Percentiles rank a stretch among this genome's conserved stretches.
Evolutionary conservation across 371 early-diverging fungal genomes (phyloP).

Genomic region (Dipsacomyces acuminosporus): DNA sequence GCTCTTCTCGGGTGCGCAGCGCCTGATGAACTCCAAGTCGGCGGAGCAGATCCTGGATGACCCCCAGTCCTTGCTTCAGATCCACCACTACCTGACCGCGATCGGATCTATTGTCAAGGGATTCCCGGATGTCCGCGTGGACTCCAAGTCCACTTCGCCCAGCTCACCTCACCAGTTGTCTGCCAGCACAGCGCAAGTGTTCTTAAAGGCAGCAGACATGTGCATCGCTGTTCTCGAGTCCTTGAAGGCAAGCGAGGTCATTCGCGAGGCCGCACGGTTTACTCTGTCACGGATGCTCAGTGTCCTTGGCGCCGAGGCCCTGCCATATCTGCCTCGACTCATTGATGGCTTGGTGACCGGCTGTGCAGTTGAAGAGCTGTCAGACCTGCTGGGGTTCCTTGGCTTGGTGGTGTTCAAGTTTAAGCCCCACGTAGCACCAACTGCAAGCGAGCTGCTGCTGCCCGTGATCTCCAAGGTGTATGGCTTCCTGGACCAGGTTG

Average conservation of each 20-base stretch:
- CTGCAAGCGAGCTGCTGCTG: conserved; percentile 59
- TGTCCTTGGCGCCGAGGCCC: conserved; percentile 75
- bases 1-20: conserved; percentile 59
- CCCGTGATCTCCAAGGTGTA: conserved; percentile 82
- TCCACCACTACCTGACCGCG: conserved; percentile 81
- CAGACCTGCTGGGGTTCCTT: conserved; percentile 85
- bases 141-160: conserved; percentile 20
- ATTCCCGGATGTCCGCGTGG: conserved; percentile 67
- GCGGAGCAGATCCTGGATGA: conserved; percentile 48
- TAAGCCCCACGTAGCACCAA: conserved; percentile 58
- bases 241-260: conserved; percentile 59
- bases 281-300: conserved; percentile 83
- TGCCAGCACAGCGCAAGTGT: conserved; percentile 43
- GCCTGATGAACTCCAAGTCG: conserved; percentile 32
- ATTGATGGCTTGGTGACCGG: conserved; percentile 73
- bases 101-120: conserved; percentile 86
- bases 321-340: conserved; percentile 75
- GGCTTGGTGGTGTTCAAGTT: conserved; percentile 81
- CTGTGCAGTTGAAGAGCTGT: conserved; percentile 72
- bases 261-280: conserved; percentile 82
- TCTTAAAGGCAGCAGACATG: conserved; percentile 78
- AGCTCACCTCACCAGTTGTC: conserved; percentile 34
- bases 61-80: conserved; percentile 62
- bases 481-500: conserved; percentile 71
- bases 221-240: conserved; percentile 71